Evolutionary conservation across 768 basidiomycete genomes (phyloP).

Genomic region (Favolaschia claudopus): DNA sequence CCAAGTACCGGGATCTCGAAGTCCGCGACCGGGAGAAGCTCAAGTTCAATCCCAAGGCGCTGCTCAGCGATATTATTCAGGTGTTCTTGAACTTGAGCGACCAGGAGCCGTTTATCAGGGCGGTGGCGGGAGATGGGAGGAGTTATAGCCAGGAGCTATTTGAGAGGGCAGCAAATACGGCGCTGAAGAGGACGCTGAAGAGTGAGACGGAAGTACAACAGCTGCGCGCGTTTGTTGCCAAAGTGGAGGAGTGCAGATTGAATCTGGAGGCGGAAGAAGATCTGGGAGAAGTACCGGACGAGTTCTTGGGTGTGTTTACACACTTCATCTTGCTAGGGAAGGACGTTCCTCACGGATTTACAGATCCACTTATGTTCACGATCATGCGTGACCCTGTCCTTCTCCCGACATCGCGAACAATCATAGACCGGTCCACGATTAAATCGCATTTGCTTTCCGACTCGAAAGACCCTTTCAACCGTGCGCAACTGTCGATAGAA

Average conservation of each 20-base stretch:
- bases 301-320: constrained; percentile 79
- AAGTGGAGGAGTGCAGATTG: constrained; percentile 86
- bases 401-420: constrained; percentile 80
- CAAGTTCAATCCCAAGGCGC: constrained; percentile 82
- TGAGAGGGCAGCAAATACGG: constrained; percentile 75
- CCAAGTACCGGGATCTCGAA: constrained; percentile 84
- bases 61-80: constrained; percentile 88
- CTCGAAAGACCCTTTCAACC: constrained; percentile 94
- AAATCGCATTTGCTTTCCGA: constrained; percentile 94
- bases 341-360: constrained; percentile 14
- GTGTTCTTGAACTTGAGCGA: constrained; percentile 90
- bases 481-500: constrained; percentile 78
- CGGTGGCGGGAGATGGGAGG: constrained; percentile 93
- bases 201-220: constrained; percentile 77
- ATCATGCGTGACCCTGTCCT: constrained; percentile 96
- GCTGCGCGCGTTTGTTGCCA: constrained; percentile 72
- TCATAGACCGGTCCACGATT: constrained; percentile 91
- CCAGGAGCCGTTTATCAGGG: constrained; percentile 78
- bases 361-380: constrained; percentile 90
- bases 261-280: constrained; percentile 89
- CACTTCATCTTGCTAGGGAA: too few species aligned
- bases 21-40: constrained; percentile 90
- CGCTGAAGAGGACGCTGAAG: constrained; percentile 71
- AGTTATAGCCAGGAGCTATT: constrained; percentile 90
- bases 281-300: constrained; percentile 92